phyloP scores from a whole-genome alignment of 108 stramenopile species.

The Cyclotella kingstonii region DNA sequence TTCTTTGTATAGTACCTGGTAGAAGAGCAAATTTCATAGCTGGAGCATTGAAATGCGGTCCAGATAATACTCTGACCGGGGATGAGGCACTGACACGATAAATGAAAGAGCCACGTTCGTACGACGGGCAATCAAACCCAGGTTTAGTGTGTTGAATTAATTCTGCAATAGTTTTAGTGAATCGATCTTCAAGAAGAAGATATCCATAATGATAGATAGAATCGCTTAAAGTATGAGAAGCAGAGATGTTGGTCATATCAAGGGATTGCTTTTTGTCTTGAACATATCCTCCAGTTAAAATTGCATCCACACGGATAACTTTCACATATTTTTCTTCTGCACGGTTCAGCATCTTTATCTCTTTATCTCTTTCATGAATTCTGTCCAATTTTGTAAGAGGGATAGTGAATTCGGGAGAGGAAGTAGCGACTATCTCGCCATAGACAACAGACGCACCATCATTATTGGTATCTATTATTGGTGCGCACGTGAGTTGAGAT shows the following conservation, averaged over 20 bases:
- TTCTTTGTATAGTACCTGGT: conserved; percentile 70
- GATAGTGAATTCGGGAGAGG: conserved; percentile 30
- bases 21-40: conserved; percentile 54
- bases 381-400: not conserved
- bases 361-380: too few species aligned
- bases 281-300: conserved; percentile 81
- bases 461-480: not conserved
- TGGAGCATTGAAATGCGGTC: conserved; percentile 69
- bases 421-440: conserved; percentile 66
- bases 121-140: conserved; percentile 17
- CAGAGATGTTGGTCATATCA: not conserved
- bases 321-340: conserved; percentile 4
- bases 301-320: conserved; percentile 67
- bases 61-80: conserved; percentile 68
- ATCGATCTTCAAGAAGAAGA: conserved; percentile 22
- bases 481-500: not conserved
- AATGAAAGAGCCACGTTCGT: conserved; percentile 57
- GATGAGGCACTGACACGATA: conserved; percentile 66
- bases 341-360: conserved; percentile 1
- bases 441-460: conserved; percentile 62
- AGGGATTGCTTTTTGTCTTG: conserved; percentile 38
- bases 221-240: conserved; percentile 3
- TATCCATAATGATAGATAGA: conserved; percentile 28
- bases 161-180: conserved; percentile 47
- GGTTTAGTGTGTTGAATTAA: conserved; percentile 15